Percentiles rank a stretch among this genome's conserved stretches.
These are phyloP conservation scores for Boletus eberwhitei DNA, from an alignment of 768 basidiomycete genomes.

Conservation along the genomic window DNA sequence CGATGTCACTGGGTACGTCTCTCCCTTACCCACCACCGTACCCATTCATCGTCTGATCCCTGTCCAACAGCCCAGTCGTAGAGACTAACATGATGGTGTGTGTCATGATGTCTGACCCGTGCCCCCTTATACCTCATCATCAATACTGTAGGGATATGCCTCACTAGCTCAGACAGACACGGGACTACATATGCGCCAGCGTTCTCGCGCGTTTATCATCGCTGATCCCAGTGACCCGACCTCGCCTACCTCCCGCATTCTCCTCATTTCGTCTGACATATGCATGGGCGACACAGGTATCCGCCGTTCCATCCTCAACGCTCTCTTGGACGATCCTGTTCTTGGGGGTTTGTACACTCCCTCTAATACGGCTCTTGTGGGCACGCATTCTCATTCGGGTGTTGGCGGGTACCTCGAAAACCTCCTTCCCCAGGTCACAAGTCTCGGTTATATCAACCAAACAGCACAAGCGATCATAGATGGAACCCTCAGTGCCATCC, in stretches of 20 bases:
- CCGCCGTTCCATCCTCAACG: constrained; percentile 61
- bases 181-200: constrained; percentile 76
- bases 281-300: constrained; percentile 80
- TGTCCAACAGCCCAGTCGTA: constrained; percentile 55
- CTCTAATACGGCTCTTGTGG: constrained; percentile 71
- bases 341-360: constrained; percentile 65
- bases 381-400: constrained; percentile 73
- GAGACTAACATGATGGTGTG: constrained; percentile 82
- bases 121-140: not conserved
- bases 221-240: constrained; percentile 41
- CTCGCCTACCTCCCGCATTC: constrained; percentile 52
- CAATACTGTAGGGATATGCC: constrained; percentile 57
- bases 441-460: constrained; percentile 69
- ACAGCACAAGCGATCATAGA: constrained; percentile 69
- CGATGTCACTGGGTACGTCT: constrained; percentile 68
- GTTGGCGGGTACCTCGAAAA: constrained; percentile 80
- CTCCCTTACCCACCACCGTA: not conserved
- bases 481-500: constrained; percentile 67
- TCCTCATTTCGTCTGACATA: constrained; percentile 81
- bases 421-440: constrained; percentile 71
- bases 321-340: constrained; percentile 43
- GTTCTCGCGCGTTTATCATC: constrained; percentile 73
- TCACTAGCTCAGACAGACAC: constrained; percentile 61
- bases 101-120: not conserved
- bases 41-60: not conserved